Evolutionary conservation across 2,329 filamentous ascomycete species (phyloP).

Genomic region (Microdochium trichocladiopsis): DNA sequence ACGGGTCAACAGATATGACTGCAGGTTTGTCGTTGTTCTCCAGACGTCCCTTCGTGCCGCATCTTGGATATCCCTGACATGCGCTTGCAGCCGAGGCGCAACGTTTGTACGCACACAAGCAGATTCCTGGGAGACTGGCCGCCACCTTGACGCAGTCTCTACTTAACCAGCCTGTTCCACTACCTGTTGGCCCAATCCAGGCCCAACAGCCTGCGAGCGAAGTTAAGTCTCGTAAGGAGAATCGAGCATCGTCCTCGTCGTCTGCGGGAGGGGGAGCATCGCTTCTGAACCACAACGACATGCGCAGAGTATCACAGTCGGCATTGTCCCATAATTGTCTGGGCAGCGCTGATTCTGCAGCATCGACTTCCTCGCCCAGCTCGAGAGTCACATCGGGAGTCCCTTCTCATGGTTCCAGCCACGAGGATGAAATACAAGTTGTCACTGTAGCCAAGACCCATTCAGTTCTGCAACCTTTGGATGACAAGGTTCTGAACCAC

Average conservation of each 20-base stretch:
- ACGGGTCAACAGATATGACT: conserved; percentile 8
- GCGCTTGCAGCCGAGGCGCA: not conserved
- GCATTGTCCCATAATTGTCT: conserved; percentile 20
- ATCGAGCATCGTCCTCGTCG: conserved; percentile 14
- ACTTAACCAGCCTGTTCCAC: conserved; percentile 36
- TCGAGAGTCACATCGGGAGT: conserved; percentile 2
- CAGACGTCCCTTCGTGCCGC: too few relatives aligned
- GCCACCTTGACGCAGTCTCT: conserved; percentile 38
- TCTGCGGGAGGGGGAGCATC: conserved; percentile 6
- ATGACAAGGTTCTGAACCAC: conserved; percentile 7
- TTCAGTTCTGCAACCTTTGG: conserved; percentile 4
- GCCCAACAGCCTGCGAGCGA: conserved; percentile 24
- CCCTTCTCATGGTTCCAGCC: not conserved
- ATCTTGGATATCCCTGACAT: too few relatives aligned
- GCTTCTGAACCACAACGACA: conserved; percentile 20
- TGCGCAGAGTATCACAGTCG: conserved; percentile 33
- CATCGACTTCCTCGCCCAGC: not conserved
- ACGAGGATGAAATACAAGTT: not conserved
- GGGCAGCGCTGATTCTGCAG: conserved; percentile 1
- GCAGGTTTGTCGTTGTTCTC: conserved; percentile 19
- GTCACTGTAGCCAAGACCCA: not conserved
- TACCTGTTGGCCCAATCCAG: conserved; percentile 22
- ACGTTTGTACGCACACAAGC: conserved; percentile 10
- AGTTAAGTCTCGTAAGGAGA: conserved; percentile 38
- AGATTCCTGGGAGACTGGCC: conserved; percentile 28